Evolutionary conservation across 306 rosid species (phyloP), one percentile per base, ranked within the genome.

Genomic region (Lathyrus tuberosus): DNA sequence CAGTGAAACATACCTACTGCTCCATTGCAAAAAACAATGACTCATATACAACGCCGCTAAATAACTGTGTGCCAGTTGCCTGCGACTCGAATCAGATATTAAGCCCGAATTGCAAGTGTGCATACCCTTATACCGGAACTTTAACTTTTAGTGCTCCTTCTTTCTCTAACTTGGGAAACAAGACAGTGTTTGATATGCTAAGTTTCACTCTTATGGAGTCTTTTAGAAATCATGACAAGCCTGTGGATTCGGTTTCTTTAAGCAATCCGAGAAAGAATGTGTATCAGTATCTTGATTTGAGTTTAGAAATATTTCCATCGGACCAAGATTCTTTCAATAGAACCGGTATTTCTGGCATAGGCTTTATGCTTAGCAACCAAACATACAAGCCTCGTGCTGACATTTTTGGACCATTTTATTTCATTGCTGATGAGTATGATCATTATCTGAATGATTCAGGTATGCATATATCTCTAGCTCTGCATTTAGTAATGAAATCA

Each of bases 51-150:
- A 80, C 86, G 0, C 68, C 53, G 10, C 26, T n/a, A 5, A 73
- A 70, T 33, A 74, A 76, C 75, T 92, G 95, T 68, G 24, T 3
- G n/a, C 72, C 62, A 13, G 35, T 15, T 63, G 10, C 24, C 5
- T 92, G 97, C 78, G 48, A n/a, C 66, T 5, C 35, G 4, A 46
- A 66, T 42, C 77, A 71, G 76, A 78, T 43, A 75, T 44, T 60
- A n/a, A 89, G 88, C 78, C 97, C 95, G 20, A 86, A 73, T 12
- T 92, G 97, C 78, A 72, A 5, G 72, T 92, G 97, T 67, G 80
- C 86, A 60, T 82, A 84, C 68, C 89, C 97, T 65, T 92, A 79
- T 70, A 31, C 73, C 5, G 97, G 92, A 66, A 76, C 71, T 61
- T 78, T 92, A 16, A 1, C 3, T 69, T 80, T 92, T 76, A 77